Base-by-base conservation (phyloP, 768 basidiomycete species). In the Tricholomella constricta region DNA sequence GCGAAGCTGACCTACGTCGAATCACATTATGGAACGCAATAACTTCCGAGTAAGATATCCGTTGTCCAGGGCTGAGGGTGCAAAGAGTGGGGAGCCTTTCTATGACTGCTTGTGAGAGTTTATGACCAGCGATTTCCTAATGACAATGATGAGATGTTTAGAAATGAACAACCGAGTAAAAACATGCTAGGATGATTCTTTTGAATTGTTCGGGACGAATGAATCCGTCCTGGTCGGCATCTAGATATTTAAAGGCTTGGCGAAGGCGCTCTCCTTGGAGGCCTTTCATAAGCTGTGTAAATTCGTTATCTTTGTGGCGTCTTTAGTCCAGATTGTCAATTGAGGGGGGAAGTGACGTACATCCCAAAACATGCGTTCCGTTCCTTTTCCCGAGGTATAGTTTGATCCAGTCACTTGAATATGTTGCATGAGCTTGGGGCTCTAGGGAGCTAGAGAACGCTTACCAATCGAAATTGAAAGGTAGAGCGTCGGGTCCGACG, bases 271-370 rank as follows among this genome's bases (percentile, higher is more conserved):
- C 97, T 65, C 95, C 97, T 74, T 98, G 97, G 51, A 98, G 81
- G 37, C 94, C 96, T 72, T 98, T 98, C 93, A 99, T 97, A 54
- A 98, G 75, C 73, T 98, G 95, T 26, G 94, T 97, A 73, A 98
- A 98, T 71, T 98, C 95, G 67, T 90, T 90, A 74, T 95, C 90
- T 94, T 61, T 8, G 44, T 47, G 8, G 41, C 45, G 35, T 27
- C 5, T 34, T 56, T 34, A 35, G 47, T 51, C 38, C 36, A 29
- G 48, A 17, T 42, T 2, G 29, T 44, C 25, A 27, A 25, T 35
- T 48, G 45, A 48, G 35, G 14, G 42, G n/a, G 25, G 40, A n/a
- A 35, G 17, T 40, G 6, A 78, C 89, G 63, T 63, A 94, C 94
- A 97, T 73, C 93, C 93, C 51, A 97, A 78, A 54, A 95, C 93